Conservation (phyloP, 2,329 filamentous ascomycete species). For the Hypoxylon rubiginosum region DNA sequence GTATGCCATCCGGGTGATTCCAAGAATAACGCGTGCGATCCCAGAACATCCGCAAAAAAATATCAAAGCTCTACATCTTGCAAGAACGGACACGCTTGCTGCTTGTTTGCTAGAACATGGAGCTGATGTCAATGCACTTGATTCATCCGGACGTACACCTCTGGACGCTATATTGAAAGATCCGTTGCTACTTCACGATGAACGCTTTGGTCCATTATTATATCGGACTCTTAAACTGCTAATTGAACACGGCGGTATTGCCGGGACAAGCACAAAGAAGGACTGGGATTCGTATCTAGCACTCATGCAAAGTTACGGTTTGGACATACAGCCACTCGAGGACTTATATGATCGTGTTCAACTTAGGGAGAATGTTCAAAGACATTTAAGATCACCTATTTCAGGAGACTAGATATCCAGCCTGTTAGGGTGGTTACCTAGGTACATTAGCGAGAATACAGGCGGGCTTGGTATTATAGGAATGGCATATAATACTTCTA, state of each 20-base stretch:
- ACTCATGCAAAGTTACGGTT: too few species aligned
- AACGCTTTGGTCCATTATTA: too few species aligned
- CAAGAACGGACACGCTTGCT: constrained; percentile 1
- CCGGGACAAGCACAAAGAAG: background rate
- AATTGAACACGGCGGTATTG: background rate
- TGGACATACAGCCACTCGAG: background rate
- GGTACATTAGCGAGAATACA: too few species aligned
- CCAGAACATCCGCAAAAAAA: background rate
- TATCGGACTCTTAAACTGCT: background rate
- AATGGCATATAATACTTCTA: background rate
- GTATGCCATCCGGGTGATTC: too few species aligned
- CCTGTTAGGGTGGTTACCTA: too few species aligned
- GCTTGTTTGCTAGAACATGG: constrained; percentile 6
- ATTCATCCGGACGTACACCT: background rate
- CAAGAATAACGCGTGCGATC: too few species aligned
- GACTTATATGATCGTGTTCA: background rate
- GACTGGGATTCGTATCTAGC: background rate
- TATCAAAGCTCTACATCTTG: background rate
- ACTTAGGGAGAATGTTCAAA: background rate
- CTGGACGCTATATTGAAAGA: constrained; percentile 8
- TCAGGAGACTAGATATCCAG: too few species aligned
- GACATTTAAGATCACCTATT: too few species aligned
- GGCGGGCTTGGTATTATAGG: too few species aligned
- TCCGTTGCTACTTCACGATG: too few species aligned
- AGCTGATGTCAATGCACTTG: constrained; percentile 3